These are phyloP conservation scores for Sedum album DNA, from an alignment of 164 flowering plant species.

Conservation along the genomic window DNA sequence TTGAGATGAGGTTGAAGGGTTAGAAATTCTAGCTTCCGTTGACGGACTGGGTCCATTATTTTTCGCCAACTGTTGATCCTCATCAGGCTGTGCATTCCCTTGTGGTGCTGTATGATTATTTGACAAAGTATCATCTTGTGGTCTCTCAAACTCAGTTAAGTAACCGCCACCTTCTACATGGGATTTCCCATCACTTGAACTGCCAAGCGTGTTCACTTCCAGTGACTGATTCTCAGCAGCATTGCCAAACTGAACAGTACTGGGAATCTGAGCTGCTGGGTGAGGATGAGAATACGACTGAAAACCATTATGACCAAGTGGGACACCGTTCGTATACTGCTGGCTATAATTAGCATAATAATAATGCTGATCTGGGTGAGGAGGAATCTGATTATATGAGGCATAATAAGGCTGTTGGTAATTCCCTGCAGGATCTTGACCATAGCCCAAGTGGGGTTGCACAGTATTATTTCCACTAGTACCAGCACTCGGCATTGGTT, in stretches of 20 bases:
- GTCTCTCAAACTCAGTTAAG: slow-evolving; percentile 7
- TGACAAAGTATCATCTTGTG: not conserved
- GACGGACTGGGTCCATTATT: not conserved
- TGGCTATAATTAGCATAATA: slow-evolving; percentile 7
- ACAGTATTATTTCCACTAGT: not conserved
- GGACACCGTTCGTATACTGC: slow-evolving; percentile 10
- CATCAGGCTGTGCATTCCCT: not conserved
- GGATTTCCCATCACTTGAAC: not conserved
- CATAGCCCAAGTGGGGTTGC: slow-evolving; percentile 6
- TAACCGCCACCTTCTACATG: slow-evolving; percentile 7
- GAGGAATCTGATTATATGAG: slow-evolving; percentile 12
- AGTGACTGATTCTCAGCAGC: not conserved
- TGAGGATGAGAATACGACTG: not conserved
- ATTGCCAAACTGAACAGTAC: not conserved
- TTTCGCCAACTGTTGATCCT: not conserved
- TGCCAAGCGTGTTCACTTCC: not conserved
- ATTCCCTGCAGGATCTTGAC: slow-evolving; percentile 8
- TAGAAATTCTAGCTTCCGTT: not conserved
- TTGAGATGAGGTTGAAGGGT: not conserved
- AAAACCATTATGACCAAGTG: slow-evolving; percentile 1
- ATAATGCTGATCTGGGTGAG: slow-evolving; percentile 12
- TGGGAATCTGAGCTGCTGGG: not conserved
- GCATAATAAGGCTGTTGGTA: slow-evolving; percentile 6
- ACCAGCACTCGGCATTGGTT: slow-evolving; percentile 10
- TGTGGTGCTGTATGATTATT: not conserved